A percentile compares a stretch with the other conserved stretches of the same genome.
phyloP scores from a whole-genome alignment of 371 early-diverging fungal genomes.

The Mucor piriformis region DNA sequence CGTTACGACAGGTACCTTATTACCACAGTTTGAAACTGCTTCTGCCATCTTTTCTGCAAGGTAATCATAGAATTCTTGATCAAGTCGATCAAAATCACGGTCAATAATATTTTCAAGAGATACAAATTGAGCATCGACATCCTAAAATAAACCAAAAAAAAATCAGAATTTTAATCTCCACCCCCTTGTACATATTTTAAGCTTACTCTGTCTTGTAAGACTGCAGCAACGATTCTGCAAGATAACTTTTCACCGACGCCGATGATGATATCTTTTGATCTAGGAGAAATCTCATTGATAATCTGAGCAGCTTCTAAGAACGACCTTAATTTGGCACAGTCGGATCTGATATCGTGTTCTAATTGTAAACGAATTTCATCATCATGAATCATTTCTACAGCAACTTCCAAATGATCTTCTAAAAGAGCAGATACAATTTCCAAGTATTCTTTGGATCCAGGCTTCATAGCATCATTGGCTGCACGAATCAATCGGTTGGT shows the following conservation, averaged over 20 bases:
- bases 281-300: constrained; percentile 95
- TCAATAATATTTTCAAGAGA: constrained; percentile 85
- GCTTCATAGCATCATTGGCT: constrained; percentile 68
- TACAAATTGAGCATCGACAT: constrained; percentile 84
- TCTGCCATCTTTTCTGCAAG: constrained; percentile 71
- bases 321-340: constrained; percentile 75
- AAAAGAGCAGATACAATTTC: constrained; percentile 82
- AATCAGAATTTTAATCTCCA: background rate
- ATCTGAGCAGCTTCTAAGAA: constrained; percentile 94
- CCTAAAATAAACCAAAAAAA: constrained; percentile 49
- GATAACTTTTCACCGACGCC: constrained; percentile 94
- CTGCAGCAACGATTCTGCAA: constrained; percentile 86
- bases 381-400: constrained; percentile 59
- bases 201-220: constrained; percentile 69
- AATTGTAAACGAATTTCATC: constrained; percentile 56
- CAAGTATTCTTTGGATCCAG: constrained; percentile 63
- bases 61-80: constrained; percentile 94
- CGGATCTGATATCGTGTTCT: constrained; percentile 65
- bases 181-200: background rate
- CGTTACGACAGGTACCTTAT: constrained; percentile 87
- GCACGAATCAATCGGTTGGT: constrained; percentile 76
- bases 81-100: constrained; percentile 78
- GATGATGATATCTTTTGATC: constrained; percentile 94
- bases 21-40: constrained; percentile 63
- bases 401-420: constrained; percentile 78